Conservation (phyloP, 1,284 basidiomycete species). For the Marasmius fiardii region DNA sequence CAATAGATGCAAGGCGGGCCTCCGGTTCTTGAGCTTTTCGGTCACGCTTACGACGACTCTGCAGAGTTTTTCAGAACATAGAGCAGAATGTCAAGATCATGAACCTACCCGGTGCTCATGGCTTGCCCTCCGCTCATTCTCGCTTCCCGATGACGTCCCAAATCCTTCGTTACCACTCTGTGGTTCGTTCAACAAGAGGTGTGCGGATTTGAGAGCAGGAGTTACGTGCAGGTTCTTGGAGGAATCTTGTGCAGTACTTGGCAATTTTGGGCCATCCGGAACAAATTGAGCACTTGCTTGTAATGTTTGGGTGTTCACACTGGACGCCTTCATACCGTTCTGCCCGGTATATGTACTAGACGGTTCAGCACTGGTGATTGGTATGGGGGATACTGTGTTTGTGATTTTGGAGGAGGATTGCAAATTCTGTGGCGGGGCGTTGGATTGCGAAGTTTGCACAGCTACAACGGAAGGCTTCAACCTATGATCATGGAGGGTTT, state of each 20-base stretch:
- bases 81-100: background rate
- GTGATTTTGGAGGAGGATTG: background rate
- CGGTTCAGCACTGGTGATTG: background rate
- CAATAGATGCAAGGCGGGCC: background rate
- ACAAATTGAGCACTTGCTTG: background rate
- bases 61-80: background rate
- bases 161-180: slow-evolving; percentile 1
- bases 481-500: background rate
- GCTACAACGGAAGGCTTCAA: too few species aligned
- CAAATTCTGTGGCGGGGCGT: background rate
- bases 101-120: background rate
- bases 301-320: background rate
- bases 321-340: background rate
- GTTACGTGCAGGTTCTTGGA: background rate
- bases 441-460: background rate
- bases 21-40: background rate
- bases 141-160: slow-evolving; percentile 5
- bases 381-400: background rate
- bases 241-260: background rate
- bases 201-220: background rate
- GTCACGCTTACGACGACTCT: slow-evolving; percentile 1
- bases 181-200: background rate
- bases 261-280: background rate
- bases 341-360: background rate
- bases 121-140: slow-evolving; percentile 1